Base-by-base conservation (phyloP, 164 flowering plant species). In the Vitis amurensis region DNA sequence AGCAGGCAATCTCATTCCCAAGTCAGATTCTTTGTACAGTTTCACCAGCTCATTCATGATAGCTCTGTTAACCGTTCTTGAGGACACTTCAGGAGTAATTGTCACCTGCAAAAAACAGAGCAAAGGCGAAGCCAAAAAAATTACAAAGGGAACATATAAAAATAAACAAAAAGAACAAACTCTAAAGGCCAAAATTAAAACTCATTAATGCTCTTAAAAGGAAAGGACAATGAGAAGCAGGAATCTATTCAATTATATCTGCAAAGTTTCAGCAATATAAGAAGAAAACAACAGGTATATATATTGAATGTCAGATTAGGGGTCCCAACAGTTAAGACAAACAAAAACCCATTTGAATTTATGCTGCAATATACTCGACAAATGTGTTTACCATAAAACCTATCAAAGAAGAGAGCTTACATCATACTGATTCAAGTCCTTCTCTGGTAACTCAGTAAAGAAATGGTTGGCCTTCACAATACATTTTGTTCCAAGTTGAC, bases 401-500 rank as follows among this genome's bases (percentile, higher is more conserved):
- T 4, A 52, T 17, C 31, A 61, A 66, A 70, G 50, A 60, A 30
- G 51, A 48, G 4, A 72, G 30, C 96, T 92, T 82, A 94, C 98
- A 87, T 92, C 95, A 85, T 94, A 94, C 55, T 94, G 97, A 74
- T 82, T 85, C 81, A 94, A 83, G 76, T 92, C 97, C 84, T 92
- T 92, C 69, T 89, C 83, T 47, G 95, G 93, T 68, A 94, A 75
- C 76, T 89, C 86, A 11, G 94, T 88, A 58, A 92, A 83, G 83
- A 94, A 94, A 82, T 94, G 97, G 89, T 94, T 94, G 48, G 97
- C 97, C 79, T 91, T 94, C 4, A 94, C 98, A 60, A 94, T 81
- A 73, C 98, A 94, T 80, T 83, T 91, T 37, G 88, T 84, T 75
- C 98, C 98, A 53, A 82, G 68, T 63, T 85, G 90, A 13, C 98